Evolutionary conservation across 73 alveolate genomes (phyloP).

Genomic region (Diophrys sp.): DNA sequence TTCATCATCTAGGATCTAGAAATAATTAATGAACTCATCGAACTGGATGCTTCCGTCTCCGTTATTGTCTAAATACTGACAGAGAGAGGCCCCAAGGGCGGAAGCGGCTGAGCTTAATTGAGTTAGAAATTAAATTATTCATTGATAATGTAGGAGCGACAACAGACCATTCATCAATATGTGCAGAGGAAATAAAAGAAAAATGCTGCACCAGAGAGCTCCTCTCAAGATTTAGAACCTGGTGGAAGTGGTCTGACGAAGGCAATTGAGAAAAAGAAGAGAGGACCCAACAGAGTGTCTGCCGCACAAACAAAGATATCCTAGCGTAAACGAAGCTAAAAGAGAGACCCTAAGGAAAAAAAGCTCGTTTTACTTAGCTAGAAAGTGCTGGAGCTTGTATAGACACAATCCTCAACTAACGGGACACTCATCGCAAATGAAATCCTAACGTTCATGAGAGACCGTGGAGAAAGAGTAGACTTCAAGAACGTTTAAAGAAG

Average conservation of each 20-base stretch:
- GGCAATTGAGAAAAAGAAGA: background rate
- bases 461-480: constrained; percentile 17
- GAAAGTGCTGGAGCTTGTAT: background rate
- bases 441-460: background rate
- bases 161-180: background rate
- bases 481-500: constrained; percentile 83
- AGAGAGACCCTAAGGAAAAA: background rate
- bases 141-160: constrained; percentile 1
- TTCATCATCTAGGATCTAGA: too few relatives aligned
- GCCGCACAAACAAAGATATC: background rate
- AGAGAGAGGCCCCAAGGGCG: too few relatives aligned
- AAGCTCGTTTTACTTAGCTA: background rate
- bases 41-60: too few relatives aligned
- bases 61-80: too few relatives aligned
- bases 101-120: too few relatives aligned
- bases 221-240: background rate
- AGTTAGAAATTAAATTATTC: background rate
- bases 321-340: background rate
- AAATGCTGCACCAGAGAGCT: background rate
- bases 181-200: background rate
- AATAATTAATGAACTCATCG: too few relatives aligned
- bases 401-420: background rate
- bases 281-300: background rate
- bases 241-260: background rate
- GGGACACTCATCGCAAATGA: background rate